Percentiles rank a stretch among this genome's conserved stretches.
These are phyloP conservation scores for Verticillium nonalfalfae DNA, from an alignment of 2,329 filamentous ascomycete genomes.

Conservation along the genomic window DNA sequence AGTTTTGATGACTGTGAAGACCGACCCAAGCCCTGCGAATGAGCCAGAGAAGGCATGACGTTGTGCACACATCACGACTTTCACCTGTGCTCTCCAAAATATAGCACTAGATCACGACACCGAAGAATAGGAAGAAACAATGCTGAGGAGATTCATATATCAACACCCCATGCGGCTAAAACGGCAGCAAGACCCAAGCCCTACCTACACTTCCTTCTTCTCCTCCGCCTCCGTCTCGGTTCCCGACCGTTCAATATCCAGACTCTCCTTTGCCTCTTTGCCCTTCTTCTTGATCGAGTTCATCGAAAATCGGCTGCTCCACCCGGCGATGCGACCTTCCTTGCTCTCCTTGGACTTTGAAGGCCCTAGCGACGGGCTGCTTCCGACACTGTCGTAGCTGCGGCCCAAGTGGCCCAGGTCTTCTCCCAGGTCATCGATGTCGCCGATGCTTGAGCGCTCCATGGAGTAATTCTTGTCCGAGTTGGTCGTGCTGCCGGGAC, in stretches of 20 bases:
- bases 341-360: conserved; percentile 38
- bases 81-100: too few relatives aligned
- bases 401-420: conserved; percentile 35
- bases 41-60: too few relatives aligned
- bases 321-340: conserved; percentile 42
- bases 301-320: conserved; percentile 46
- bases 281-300: conserved; percentile 57
- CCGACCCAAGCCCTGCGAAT: too few relatives aligned
- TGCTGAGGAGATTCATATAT: not conserved
- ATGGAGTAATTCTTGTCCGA: conserved; percentile 49
- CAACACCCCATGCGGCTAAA: not conserved
- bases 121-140: not conserved
- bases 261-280: conserved; percentile 47
- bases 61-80: too few relatives aligned
- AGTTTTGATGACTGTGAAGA: not conserved
- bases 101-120: not conserved
- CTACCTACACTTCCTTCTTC: conserved; percentile 8
- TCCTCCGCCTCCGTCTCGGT: conserved; percentile 6
- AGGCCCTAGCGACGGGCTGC: conserved; percentile 50
- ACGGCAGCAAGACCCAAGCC: not conserved
- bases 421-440: conserved; percentile 45
- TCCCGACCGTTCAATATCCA: conserved; percentile 37
- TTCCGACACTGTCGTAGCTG: conserved; percentile 50
- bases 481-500: conserved; percentile 47
- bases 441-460: conserved; percentile 53